A percentile compares a stretch with the other conserved stretches of the same genome.
Evolutionary conservation across 768 basidiomycete genomes (phyloP).

Genomic region (Ramaria sp.): DNA sequence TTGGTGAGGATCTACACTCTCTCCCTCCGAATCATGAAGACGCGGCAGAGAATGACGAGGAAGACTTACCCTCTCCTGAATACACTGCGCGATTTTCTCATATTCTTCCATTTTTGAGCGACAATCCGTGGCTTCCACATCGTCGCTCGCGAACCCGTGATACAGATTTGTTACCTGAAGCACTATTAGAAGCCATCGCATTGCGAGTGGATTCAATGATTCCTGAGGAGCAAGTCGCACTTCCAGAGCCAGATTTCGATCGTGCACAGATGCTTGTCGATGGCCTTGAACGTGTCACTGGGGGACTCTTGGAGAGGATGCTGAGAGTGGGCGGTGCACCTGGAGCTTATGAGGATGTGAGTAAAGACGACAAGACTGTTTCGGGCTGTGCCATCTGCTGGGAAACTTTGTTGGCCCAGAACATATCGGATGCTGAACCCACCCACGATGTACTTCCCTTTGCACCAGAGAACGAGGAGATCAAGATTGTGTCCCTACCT

Average conservation of each 20-base stretch:
- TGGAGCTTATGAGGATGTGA: constrained; percentile 16
- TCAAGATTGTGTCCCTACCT: constrained; percentile 48
- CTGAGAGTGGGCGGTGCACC: constrained; percentile 32
- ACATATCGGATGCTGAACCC: constrained; percentile 19
- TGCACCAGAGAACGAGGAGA: background rate
- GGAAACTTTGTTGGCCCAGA: constrained; percentile 50
- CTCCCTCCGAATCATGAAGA: constrained; percentile 6
- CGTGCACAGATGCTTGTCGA: constrained; percentile 51
- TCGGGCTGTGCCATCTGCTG: constrained; percentile 68
- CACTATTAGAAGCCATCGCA: background rate
- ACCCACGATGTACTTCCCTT: constrained; percentile 6
- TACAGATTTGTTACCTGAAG: background rate
- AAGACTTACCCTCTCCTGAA: constrained; percentile 32
- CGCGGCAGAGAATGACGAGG: constrained; percentile 34
- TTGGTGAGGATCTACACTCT: constrained; percentile 18
- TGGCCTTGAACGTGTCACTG: constrained; percentile 54
- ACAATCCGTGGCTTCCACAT: constrained; percentile 15
- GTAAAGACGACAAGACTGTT: constrained; percentile 18
- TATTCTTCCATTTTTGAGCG: constrained; percentile 12
- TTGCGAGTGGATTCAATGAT: background rate
- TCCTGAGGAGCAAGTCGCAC: background rate
- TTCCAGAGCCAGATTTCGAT: constrained; percentile 41
- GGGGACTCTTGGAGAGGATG: constrained; percentile 55
- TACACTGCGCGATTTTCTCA: constrained; percentile 15
- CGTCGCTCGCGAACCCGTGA: constrained; percentile 10